Base-by-base conservation (phyloP, 495 filamentous ascomycete species). In the Neurospora intermedia region DNA sequence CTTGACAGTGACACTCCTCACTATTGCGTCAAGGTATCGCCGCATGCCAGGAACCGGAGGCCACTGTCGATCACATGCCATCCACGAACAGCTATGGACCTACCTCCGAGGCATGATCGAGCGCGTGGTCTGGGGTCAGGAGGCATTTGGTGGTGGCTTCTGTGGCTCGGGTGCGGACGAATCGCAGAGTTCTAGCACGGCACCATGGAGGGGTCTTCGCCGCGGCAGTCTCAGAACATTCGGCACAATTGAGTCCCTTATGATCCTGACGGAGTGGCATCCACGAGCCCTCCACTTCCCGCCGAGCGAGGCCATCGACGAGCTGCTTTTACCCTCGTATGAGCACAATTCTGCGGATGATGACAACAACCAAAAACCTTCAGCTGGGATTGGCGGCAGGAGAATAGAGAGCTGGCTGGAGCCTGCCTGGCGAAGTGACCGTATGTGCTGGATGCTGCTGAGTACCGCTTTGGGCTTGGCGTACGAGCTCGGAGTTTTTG, bases 371-470 rank as follows among this genome's bases (percentile, higher is more conserved):
- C 81, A 81, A 48, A 80, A 81, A 62, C 78, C 81, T 13, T 79
- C 85, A n/a, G 83, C 82, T 27, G 85, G 84, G 6, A 84, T 90
- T 13, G 88, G 89, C 9, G 90, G 89, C 10, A 88, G 88, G 80
- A 89, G 92, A 35, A 95, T 97, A 71, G 93, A 94, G 77, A 94
- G 93, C 78, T 98, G 96, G 92, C 88, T 97, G 41, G 96, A 98
- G 80, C 96, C 96, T 18, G 94, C 93, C n/a, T 94, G 94, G 92
- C 85, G 95, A 75, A 97, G 93, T 74, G 96, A 99, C 75, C 91
- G 94, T 48, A 97, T 99, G 94, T 97, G 93, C 75, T 98, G 96
- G 96, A 98, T 97, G 93, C 80, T 99, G 16, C 87, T 99, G 69
- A 96, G 94, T 73, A 96, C 92, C 41, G 94, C 93, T 6, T 90